Evolutionary conservation across 257 asterid genomes (phyloP).

Genomic region (Nicotiana noctiflora): DNA sequence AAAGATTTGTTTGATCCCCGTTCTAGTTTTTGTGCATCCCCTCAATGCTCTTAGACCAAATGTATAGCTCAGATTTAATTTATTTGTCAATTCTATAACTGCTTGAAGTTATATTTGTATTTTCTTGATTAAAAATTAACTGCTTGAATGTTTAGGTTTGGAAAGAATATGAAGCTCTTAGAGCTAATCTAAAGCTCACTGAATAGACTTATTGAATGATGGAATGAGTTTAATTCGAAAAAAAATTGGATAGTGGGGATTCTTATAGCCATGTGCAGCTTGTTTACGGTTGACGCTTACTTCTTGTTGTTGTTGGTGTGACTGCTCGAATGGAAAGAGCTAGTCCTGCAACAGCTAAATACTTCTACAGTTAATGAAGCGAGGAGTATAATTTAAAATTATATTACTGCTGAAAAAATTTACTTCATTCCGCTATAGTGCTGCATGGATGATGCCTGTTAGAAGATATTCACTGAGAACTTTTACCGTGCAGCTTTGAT

Average conservation of each 20-base stretch:
- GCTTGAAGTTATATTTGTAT: not conserved
- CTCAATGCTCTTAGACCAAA: not conserved
- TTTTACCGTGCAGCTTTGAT: not conserved
- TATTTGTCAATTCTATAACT: not conserved
- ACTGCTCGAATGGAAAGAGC: not conserved
- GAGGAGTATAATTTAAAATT: not conserved
- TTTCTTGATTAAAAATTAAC: not conserved
- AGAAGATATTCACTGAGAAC: not conserved
- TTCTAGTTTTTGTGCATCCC: not conserved
- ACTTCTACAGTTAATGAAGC: not conserved
- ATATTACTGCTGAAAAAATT: not conserved
- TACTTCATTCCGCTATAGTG: not conserved
- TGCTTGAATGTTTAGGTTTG: not conserved
- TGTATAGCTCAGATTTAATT: not conserved
- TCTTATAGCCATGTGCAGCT: not conserved
- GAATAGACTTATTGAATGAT: not conserved
- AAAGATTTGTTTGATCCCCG: not conserved
- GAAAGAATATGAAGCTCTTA: not conserved
- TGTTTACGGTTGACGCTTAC: not conserved
- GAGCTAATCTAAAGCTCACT: not conserved
- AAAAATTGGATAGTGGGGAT: not conserved
- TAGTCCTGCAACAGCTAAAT: not conserved
- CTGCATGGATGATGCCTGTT: not conserved
- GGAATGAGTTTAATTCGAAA: not conserved
- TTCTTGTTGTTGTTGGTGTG: not conserved